phyloP scores from a whole-genome alignment of 2,329 filamentous ascomycete genomes.

The Colletotrichum chrysophilum region DNA sequence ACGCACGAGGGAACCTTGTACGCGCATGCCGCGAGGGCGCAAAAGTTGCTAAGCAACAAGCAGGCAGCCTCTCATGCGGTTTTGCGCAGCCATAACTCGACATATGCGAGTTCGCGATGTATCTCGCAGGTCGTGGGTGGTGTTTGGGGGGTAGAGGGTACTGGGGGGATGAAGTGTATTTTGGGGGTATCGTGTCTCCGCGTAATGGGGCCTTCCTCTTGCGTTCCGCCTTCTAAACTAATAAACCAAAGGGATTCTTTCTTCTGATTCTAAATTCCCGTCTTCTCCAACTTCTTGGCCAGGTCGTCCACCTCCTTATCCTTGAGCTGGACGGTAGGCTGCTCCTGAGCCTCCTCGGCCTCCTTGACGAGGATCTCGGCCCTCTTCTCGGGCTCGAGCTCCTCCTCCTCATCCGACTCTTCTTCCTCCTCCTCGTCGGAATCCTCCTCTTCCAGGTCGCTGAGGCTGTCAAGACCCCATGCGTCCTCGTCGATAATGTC shows the following conservation, averaged over 20 bases:
- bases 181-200: conserved; percentile 23
- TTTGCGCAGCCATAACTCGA: not conserved
- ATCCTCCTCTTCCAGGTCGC: conserved; percentile 82
- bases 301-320: conserved; percentile 83
- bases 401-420: conserved; percentile 69
- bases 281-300: conserved; percentile 77
- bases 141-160: not conserved
- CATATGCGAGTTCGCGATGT: not conserved
- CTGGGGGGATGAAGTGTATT: conserved; percentile 16
- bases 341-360: conserved; percentile 74
- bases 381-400: conserved; percentile 63
- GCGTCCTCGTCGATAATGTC: conserved; percentile 75
- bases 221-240: conserved; percentile 21
- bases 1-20: not conserved
- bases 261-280: conserved; percentile 51
- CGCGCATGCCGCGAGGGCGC: not conserved
- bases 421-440: conserved; percentile 73
- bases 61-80: not conserved
- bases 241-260: conserved; percentile 11
- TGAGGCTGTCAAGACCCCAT: conserved; percentile 86
- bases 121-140: not conserved
- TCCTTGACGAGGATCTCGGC: conserved; percentile 74
- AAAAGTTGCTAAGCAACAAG: not conserved
- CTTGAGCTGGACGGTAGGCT: conserved; percentile 73
- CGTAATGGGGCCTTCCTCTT: conserved; percentile 17